Evolutionary conservation across 495 filamentous ascomycete genomes (phyloP).

Genomic region (Neurospora sp.): DNA sequence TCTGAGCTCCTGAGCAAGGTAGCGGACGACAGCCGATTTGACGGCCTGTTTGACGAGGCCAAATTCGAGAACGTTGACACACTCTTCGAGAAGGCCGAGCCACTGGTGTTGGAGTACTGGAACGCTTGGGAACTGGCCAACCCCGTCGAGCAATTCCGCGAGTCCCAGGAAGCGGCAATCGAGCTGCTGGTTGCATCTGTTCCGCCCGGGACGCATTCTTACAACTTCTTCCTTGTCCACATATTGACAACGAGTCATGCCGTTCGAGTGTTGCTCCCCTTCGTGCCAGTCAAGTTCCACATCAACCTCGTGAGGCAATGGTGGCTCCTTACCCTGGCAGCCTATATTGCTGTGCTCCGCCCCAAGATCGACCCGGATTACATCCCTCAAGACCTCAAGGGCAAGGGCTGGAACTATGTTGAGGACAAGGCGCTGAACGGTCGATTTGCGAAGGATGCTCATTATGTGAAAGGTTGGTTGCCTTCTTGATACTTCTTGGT

Average conservation of each 20-base stretch:
- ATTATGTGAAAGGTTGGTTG: conserved; percentile 63
- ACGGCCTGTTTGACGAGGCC: conserved; percentile 48
- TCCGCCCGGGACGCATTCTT: conserved; percentile 46
- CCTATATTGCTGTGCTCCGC: conserved; percentile 66
- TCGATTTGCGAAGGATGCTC: conserved; percentile 56
- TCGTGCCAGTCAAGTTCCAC: conserved; percentile 65
- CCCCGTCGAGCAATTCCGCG: conserved; percentile 59
- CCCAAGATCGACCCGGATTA: conserved; percentile 57
- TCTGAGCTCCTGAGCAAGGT: conserved; percentile 60
- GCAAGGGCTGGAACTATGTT: conserved; percentile 68
- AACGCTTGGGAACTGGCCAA: conserved; percentile 65
- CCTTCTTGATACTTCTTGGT: neutral
- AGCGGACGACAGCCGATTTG: conserved; percentile 41
- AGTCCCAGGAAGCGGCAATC: conserved; percentile 66
- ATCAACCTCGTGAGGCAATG: conserved; percentile 67
- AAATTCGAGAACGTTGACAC: conserved; percentile 54
- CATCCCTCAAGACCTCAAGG: conserved; percentile 52
- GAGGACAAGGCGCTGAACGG: conserved; percentile 57
- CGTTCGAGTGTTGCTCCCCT: conserved; percentile 70
- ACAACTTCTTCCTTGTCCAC: conserved; percentile 82
- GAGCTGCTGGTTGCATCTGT: conserved; percentile 59
- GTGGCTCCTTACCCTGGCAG: conserved; percentile 72
- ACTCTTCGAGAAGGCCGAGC: conserved; percentile 53
- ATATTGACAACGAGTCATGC: conserved; percentile 79
- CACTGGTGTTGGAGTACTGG: conserved; percentile 69